These are phyloP conservation scores for Penicillium carneum DNA, from an alignment of 2,329 filamentous ascomycete species.

Conservation along the genomic window DNA sequence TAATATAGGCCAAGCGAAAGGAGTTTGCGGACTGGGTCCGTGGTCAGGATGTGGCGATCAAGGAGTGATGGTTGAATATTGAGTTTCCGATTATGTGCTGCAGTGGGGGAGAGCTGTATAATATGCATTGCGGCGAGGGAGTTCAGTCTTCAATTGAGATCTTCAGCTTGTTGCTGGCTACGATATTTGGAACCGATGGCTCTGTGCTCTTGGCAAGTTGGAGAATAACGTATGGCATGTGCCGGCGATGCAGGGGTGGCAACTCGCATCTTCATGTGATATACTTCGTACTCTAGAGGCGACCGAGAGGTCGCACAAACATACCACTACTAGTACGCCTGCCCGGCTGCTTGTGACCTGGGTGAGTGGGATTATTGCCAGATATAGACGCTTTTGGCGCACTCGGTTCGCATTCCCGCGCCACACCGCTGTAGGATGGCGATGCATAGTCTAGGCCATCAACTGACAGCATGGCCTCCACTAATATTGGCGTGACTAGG, in stretches of 20 bases:
- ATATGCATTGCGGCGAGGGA: constrained; percentile 32
- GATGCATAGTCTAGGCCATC: constrained; percentile 3
- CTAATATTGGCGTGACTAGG: neutral
- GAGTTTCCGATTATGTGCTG: constrained; percentile 5
- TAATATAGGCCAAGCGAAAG: constrained; percentile 65
- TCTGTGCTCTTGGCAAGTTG: neutral
- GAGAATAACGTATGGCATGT: neutral
- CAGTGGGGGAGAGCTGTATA: constrained; percentile 26
- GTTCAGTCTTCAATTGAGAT: constrained; percentile 19
- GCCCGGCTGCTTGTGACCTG: neutral
- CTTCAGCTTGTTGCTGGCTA: constrained; percentile 6
- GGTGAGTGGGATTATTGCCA: neutral
- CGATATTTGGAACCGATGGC: neutral
- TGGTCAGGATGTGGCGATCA: constrained; percentile 42
- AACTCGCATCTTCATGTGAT: neutral
- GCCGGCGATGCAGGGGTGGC: neutral
- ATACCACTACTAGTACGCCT: neutral
- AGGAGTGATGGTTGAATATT: constrained; percentile 33
- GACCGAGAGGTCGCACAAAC: constrained; percentile 2
- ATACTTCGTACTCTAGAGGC: neutral
- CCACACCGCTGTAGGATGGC: constrained; percentile 6
- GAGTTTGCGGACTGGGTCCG: constrained; percentile 80
- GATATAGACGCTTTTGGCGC: constrained; percentile 8
- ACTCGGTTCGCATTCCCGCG: constrained; percentile 6
- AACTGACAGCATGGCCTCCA: neutral